phyloP scores from a whole-genome alignment of 1,284 basidiomycete species.

The Cryptococcus sp. region DNA sequence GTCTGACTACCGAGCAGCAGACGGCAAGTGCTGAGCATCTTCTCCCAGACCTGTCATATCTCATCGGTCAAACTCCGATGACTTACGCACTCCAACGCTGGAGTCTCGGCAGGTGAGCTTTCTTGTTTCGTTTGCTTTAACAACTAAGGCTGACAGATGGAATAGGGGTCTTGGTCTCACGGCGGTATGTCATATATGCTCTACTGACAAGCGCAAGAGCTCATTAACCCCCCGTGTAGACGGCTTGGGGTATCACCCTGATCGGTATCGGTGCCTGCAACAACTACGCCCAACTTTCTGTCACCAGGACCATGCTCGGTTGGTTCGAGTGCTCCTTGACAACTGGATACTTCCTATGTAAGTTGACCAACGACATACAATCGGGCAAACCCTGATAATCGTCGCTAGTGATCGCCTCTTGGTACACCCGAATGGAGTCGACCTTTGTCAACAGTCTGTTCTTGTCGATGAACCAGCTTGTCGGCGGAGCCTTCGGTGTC shows the following conservation, averaged over 20 bases:
- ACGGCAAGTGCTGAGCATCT: not conserved
- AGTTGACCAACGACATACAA: not conserved
- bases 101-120: constrained; percentile 20
- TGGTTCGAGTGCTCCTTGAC: constrained; percentile 33
- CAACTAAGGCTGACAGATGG: too few relatives aligned
- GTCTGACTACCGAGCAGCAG: constrained; percentile 4
- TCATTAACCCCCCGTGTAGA: not conserved
- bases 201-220: not conserved
- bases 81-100: constrained; percentile 26
- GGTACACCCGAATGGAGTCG: constrained; percentile 34
- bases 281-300: constrained; percentile 27
- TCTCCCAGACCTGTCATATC: constrained; percentile 25
- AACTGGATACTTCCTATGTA: constrained; percentile 32
- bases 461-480: constrained; percentile 33
- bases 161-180: constrained; percentile 2
- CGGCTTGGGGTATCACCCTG: constrained; percentile 27
- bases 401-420: constrained; percentile 26
- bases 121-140: too few relatives aligned
- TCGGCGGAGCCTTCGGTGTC: constrained; percentile 14
- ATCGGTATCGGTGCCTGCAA: constrained; percentile 29
- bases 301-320: constrained; percentile 31
- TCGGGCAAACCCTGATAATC: not conserved
- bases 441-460: constrained; percentile 25
- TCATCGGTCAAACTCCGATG: constrained; percentile 28
- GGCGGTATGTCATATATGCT: too few relatives aligned